Percentiles rank a stretch among this genome's conserved stretches.
Conservation (phyloP, 2,329 filamentous ascomycete species). For the Botryotinia narcissicola region DNA sequence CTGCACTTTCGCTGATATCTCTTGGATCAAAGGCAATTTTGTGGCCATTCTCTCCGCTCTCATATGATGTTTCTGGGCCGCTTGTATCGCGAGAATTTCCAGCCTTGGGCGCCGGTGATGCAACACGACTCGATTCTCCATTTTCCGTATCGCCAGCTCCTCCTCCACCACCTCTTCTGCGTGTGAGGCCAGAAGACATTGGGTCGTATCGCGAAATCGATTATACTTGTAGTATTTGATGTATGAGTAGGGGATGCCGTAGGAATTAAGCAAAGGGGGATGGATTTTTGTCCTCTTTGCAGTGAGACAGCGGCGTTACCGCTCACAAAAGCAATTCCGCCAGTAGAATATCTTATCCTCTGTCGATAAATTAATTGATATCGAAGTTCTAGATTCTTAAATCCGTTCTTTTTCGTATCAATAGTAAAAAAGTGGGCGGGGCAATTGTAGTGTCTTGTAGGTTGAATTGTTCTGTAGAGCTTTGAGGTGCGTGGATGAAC, state of each 20-base stretch:
- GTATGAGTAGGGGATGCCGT: constrained; percentile 24
- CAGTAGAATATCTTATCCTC: constrained; percentile 13
- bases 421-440: constrained; percentile 20
- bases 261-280: constrained; percentile 30
- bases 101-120: constrained; percentile 63
- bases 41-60: constrained; percentile 91
- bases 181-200: constrained; percentile 56
- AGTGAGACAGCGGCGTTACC: constrained; percentile 21
- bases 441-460: constrained; percentile 18
- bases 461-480: constrained; percentile 21
- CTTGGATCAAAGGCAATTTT: constrained; percentile 97
- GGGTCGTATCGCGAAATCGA: constrained; percentile 15
- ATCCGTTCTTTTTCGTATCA: constrained; percentile 7
- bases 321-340: constrained; percentile 20
- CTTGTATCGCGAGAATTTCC: constrained; percentile 55
- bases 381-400: not conserved
- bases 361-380: not conserved
- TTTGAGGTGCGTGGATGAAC: constrained; percentile 16
- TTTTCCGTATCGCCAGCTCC: constrained; percentile 61
- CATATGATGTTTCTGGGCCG: constrained; percentile 78
- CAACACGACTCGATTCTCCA: constrained; percentile 62
- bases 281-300: constrained; percentile 18
- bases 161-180: constrained; percentile 66
- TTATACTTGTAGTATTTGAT: constrained; percentile 21
- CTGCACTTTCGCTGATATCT: constrained; percentile 94